Evolutionary conservation across 352 stramenopile species (phyloP).

Genomic region (Globisporangium spiculum): DNA sequence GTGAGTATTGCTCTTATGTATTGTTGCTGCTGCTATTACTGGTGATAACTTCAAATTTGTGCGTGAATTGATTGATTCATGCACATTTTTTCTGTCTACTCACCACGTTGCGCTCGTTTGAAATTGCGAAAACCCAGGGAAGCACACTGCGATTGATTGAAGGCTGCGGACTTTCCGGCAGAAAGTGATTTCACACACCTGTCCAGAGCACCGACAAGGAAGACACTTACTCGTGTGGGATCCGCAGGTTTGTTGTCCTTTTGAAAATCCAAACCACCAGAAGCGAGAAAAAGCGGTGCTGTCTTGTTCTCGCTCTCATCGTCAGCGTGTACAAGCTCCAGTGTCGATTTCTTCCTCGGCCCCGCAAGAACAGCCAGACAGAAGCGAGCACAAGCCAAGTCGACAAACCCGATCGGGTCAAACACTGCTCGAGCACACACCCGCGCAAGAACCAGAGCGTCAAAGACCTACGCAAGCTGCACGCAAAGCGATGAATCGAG

Average conservation of each 20-base stretch:
- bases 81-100: neutral
- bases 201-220: neutral
- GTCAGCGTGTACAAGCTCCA: neutral
- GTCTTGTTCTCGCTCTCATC: neutral
- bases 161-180: neutral
- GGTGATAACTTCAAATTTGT: neutral
- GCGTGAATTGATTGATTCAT: neutral
- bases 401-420: neutral
- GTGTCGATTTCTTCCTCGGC: neutral
- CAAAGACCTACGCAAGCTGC: neutral
- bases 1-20: neutral
- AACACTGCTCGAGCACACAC: neutral
- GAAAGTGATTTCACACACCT: neutral
- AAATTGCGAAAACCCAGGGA: neutral
- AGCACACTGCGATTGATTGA: neutral
- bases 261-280: neutral
- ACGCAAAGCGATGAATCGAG: constrained; percentile 18
- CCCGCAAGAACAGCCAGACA: neutral
- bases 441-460: neutral
- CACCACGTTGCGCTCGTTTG: neutral
- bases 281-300: neutral
- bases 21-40: neutral
- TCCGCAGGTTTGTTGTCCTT: neutral
- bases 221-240: neutral
- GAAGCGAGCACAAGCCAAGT: neutral